Percentiles rank a stretch among this genome's conserved stretches.
Conservation (phyloP, 2,329 filamentous ascomycete species). For the Aureobasidium sp. region DNA sequence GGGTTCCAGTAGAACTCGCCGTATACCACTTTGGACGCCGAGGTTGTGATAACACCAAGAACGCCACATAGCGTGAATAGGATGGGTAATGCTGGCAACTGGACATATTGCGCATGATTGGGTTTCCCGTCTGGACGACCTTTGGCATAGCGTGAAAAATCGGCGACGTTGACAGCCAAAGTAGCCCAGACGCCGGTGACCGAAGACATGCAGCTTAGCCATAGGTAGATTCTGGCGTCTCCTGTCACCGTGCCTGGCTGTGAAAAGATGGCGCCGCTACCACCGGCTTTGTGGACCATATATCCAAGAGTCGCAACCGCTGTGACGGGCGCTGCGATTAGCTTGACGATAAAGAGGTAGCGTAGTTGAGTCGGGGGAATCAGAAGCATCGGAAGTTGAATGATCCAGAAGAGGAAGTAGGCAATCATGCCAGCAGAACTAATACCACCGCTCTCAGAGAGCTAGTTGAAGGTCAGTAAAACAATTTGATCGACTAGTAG, state of each 20-base stretch:
- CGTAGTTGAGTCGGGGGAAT: slow-evolving; percentile 62
- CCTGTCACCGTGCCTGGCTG: slow-evolving; percentile 33
- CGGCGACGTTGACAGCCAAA: slow-evolving; percentile 39
- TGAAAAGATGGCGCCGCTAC: slow-evolving; percentile 33
- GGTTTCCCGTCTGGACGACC: slow-evolving; percentile 15
- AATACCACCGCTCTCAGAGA: slow-evolving; percentile 59
- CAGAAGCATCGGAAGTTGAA: slow-evolving; percentile 61
- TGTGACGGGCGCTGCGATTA: slow-evolving; percentile 33
- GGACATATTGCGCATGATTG: slow-evolving; percentile 36
- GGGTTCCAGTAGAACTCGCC: slow-evolving; percentile 49
- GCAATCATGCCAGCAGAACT: slow-evolving; percentile 62
- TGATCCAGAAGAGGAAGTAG: slow-evolving; percentile 65
- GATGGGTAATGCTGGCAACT: slow-evolving; percentile 50
- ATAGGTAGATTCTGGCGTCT: slow-evolving; percentile 30
- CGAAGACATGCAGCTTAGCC: slow-evolving; percentile 33
- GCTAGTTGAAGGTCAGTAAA: slow-evolving; percentile 43
- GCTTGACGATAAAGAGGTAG: slow-evolving; percentile 56
- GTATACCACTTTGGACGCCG: slow-evolving; percentile 59
- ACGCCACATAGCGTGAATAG: slow-evolving; percentile 55
- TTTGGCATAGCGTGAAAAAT: slow-evolving; percentile 39
- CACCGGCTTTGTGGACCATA: slow-evolving; percentile 31
- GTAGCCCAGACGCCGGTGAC: slow-evolving; percentile 36
- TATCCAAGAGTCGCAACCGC: slow-evolving; percentile 23
- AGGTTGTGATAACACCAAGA: slow-evolving; percentile 66
- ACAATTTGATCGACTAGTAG: too few relatives aligned